These are phyloP conservation scores for Scedosporium minutisporum DNA, from an alignment of 2,329 filamentous ascomycete species.

Conservation along the genomic window DNA sequence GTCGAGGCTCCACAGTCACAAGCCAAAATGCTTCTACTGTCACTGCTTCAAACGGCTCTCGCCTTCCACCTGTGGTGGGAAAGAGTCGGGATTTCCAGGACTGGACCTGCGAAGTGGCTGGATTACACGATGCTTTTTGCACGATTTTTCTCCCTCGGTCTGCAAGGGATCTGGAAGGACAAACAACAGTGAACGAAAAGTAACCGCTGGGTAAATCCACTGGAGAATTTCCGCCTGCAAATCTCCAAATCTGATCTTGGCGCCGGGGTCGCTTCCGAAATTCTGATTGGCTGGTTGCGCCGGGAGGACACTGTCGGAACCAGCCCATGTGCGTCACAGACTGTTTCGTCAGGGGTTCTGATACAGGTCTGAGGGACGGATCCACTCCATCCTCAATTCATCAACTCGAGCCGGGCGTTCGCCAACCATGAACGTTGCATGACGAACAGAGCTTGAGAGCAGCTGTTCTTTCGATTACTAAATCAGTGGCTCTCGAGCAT, in stretches of 20 bases:
- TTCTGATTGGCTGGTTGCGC: not conserved
- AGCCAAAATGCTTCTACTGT: not conserved
- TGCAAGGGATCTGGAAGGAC: not conserved
- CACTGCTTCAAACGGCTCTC: not conserved
- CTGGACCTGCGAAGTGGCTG: not conserved
- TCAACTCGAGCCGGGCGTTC: not conserved
- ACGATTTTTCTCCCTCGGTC: not conserved
- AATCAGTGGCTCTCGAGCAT: too few relatives aligned
- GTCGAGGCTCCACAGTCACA: not conserved
- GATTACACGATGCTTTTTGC: not conserved
- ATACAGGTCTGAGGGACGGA: constrained; percentile 4
- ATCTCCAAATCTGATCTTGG: not conserved
- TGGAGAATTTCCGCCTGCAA: not conserved
- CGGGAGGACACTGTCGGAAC: not conserved
- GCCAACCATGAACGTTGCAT: too few relatives aligned
- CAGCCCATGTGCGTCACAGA: constrained; percentile 5
- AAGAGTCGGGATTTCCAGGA: not conserved
- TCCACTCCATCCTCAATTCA: not conserved
- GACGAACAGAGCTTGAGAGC: not conserved
- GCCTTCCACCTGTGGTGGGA: not conserved
- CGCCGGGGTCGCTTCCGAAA: not conserved
- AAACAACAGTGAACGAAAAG: too few relatives aligned
- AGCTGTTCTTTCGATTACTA: too few relatives aligned
- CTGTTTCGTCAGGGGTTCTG: constrained; percentile 6
- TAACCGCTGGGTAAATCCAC: not conserved